Evolutionary conservation across 352 stramenopile species (phyloP), one percentile per base, ranked within the genome.

Genomic region (Phytopythium vexans): DNA sequence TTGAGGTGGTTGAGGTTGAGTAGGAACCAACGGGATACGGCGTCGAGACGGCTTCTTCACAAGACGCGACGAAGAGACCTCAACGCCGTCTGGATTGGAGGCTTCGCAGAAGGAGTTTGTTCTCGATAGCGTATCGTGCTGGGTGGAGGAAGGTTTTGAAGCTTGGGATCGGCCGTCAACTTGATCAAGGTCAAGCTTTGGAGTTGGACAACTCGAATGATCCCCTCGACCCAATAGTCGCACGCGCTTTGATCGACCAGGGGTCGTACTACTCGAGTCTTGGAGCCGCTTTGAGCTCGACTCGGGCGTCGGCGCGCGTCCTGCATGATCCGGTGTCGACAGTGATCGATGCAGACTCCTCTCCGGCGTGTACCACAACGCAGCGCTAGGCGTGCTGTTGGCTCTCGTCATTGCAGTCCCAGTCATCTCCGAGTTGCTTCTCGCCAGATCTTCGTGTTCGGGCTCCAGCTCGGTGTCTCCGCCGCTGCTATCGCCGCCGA

Each of bases 391-490:
- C 4, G 37, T 4, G 27, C 4, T 27, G 11, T 35, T 21, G 10
- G 10, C 5, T 49, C 27, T 35, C 37, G 43, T n/a, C 12, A 12
- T n/a, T 14, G 21, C 44, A 12, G 12, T 31, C 6, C 31, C 44
- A 49, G 44, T 39, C 37, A n/a, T 39, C 3, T 9, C 12, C 3
- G 6, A 21, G 0, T 2, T 15, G 16, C 8, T 12, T 36, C 37
- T 42, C 15, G 6, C 27, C 15, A 10, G 33, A 14, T 70, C 61
- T n/a, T 72, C 74, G 15, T 66, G 72, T 55, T 89, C 76, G 36
- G 64, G 58, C 51, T 89, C 78, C 11, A 86, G 75, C 37, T 89
- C 78, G 3, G 76, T 89, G 50, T 87, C 76, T 0, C 64, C 66
- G n/a, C 72, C 74, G 56, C 72, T 88, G 50, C 72, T 82, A 0